A percentile compares a stretch with the other conserved stretches of the same genome.
These are phyloP conservation scores for Cornus suecica DNA, from an alignment of 148 eudicot genomes.

Conservation along the genomic window DNA sequence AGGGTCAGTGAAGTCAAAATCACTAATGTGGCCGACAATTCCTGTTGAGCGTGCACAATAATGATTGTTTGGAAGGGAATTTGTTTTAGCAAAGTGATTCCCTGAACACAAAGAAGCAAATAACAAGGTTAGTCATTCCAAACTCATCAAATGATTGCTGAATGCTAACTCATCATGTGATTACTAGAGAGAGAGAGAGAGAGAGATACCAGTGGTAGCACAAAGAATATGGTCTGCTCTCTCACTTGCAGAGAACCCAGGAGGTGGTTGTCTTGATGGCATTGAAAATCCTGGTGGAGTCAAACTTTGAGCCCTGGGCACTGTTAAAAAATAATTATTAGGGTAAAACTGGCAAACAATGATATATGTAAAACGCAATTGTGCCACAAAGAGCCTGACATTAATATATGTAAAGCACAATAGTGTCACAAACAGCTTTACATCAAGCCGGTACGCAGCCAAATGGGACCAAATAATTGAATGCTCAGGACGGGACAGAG, in stretches of 20 bases:
- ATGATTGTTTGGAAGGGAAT: slow-evolving; percentile 30
- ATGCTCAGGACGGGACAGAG: neutral
- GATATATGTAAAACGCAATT: neutral
- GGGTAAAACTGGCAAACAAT: neutral
- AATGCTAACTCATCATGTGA: neutral
- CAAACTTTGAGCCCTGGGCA: slow-evolving; percentile 30
- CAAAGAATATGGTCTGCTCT: slow-evolving; percentile 21
- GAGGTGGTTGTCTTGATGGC: slow-evolving; percentile 43
- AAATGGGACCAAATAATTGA: neutral
- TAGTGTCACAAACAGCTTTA: neutral
- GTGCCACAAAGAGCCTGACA: neutral
- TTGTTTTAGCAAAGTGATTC: slow-evolving; percentile 26
- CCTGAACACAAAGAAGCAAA: slow-evolving; percentile 24
- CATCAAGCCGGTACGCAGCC: neutral
- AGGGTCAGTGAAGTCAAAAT: slow-evolving; percentile 48
- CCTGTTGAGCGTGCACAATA: slow-evolving; percentile 25
- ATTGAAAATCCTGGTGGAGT: slow-evolving; percentile 50
- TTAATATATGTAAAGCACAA: neutral
- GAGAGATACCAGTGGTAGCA: slow-evolving; percentile 35
- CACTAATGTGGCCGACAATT: slow-evolving; percentile 17
- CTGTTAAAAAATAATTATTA: slow-evolving; percentile 23
- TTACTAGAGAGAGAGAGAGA: slow-evolving; percentile 6
- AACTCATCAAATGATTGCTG: neutral
- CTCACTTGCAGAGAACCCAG: slow-evolving; percentile 41
- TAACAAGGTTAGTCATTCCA: neutral